Evolutionary conservation across 306 rosid species (phyloP).

Genomic region (Fragaria vesca): DNA sequence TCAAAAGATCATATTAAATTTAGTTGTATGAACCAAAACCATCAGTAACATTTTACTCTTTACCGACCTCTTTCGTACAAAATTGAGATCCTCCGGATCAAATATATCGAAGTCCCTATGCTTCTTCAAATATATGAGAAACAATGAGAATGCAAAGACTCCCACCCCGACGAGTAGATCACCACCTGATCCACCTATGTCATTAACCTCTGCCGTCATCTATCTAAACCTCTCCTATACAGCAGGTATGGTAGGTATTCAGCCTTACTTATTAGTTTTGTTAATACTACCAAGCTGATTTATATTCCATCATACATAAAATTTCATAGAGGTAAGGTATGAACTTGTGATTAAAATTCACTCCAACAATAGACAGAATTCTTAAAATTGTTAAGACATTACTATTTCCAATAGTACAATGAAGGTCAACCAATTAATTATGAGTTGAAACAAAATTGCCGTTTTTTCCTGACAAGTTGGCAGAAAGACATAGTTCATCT

Average conservation of each 20-base stretch:
- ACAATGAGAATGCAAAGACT: background rate
- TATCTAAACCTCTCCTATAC: background rate
- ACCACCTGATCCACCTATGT: background rate
- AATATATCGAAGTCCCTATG: background rate
- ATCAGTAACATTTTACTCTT: background rate
- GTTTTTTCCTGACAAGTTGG: background rate
- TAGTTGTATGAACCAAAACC: background rate
- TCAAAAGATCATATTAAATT: background rate
- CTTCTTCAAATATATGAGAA: background rate
- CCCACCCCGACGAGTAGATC: background rate
- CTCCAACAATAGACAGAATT: background rate
- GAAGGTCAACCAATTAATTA: background rate
- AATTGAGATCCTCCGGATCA: background rate
- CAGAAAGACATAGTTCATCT: background rate
- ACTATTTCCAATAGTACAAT: background rate
- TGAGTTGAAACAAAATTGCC: background rate
- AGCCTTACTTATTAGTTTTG: background rate
- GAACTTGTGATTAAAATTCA: slow-evolving; percentile 1
- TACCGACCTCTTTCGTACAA: background rate
- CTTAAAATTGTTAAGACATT: background rate
- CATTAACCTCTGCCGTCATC: background rate
- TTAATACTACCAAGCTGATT: background rate
- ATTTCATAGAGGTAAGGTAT: background rate
- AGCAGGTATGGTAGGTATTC: background rate
- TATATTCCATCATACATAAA: background rate